Evolutionary conservation across 148 eudicot species (phyloP), one percentile per base, ranked within the genome.

Genomic region (Chenopodium quinoa): DNA sequence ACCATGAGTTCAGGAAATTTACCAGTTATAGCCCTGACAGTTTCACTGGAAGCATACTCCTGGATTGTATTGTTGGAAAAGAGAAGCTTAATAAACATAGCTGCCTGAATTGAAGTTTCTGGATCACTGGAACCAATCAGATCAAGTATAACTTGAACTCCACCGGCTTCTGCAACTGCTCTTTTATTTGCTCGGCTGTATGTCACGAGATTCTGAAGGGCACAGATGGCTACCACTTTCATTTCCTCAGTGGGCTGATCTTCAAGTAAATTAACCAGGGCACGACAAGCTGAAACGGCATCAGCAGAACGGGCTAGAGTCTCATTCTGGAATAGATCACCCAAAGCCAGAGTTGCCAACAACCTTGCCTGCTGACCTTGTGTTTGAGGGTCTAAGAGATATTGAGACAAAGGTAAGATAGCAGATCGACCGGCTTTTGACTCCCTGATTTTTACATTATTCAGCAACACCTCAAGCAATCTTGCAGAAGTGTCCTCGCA

Each of bases 141-240:
- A 88, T 94, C 99, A 72, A 96, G 91, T 78, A 96, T 84, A 75
- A 94, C 93, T 86, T 92, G 98, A 84, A 96, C 97, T 58, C 98
- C 99, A 74, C 98, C 98, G 79, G 97, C 97, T 88, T 96, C 99
- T 58, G 98, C 99, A 86, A 96, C 98, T 46, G 99, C 99, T 88
- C 98, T 92, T 84, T 96, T 96, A 83, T 96, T 96, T 71, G 97
- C 91, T 77, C 98, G 87, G 82, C 97, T 96, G 83, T 88, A 89
- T 91, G 92, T 92, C 17, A 96, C 99, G 75, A 96, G 98, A 82
- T 96, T 96, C 85, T 96, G 98, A 80, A 96, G 86, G 40, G 99
- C 94, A 87, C 99, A 96, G 72, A 96, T 91, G 75, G 99, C 95
- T 60, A 96, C 98, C 44, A 96, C 97, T 87, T 96, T 96, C 97